phyloP scores from a whole-genome alignment of 768 basidiomycete genomes.

The Boletus bicolor region DNA sequence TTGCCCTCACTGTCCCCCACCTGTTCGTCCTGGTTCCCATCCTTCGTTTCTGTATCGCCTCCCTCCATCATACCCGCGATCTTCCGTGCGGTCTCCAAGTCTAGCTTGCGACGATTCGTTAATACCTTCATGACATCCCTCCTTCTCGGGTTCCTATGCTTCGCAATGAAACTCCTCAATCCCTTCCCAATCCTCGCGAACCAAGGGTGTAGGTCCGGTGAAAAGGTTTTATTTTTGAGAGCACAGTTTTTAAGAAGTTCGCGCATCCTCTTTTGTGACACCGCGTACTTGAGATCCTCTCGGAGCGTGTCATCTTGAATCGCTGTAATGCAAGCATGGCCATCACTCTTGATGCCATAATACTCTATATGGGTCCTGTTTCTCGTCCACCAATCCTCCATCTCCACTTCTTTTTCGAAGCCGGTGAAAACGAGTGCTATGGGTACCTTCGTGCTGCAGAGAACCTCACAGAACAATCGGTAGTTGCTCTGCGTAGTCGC shows the following conservation, averaged over 20 bases:
- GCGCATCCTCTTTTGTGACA: slow-evolving; percentile 22
- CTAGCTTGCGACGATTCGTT: slow-evolving; percentile 24
- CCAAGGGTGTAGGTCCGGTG: slow-evolving; percentile 17
- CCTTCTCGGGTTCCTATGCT: slow-evolving; percentile 11
- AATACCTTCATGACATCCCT: slow-evolving; percentile 19
- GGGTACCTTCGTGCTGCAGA: slow-evolving; percentile 38
- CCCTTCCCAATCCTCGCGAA: slow-evolving; percentile 9
- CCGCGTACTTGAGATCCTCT: slow-evolving; percentile 20
- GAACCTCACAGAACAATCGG: slow-evolving; percentile 37
- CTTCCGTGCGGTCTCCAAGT: slow-evolving; percentile 22
- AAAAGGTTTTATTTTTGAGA: slow-evolving; percentile 9
- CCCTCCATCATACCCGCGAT: slow-evolving; percentile 23
- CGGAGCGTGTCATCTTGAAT: slow-evolving; percentile 13
- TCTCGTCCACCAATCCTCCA: slow-evolving; percentile 37
- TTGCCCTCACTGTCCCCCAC: background rate
- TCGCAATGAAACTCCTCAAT: slow-evolving; percentile 17
- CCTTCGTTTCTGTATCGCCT: slow-evolving; percentile 2
- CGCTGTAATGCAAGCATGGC: slow-evolving; percentile 32
- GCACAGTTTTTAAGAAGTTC: slow-evolving; percentile 19
- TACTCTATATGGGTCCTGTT: slow-evolving; percentile 22
- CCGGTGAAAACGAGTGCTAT: slow-evolving; percentile 40
- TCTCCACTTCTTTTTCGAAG: slow-evolving; percentile 32
- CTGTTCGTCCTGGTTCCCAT: background rate
- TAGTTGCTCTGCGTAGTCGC: slow-evolving; percentile 38
- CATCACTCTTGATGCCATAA: slow-evolving; percentile 26